These are phyloP conservation scores for Exophiala calicioides DNA, from an alignment of 2,329 filamentous ascomycete genomes.

Conservation along the genomic window DNA sequence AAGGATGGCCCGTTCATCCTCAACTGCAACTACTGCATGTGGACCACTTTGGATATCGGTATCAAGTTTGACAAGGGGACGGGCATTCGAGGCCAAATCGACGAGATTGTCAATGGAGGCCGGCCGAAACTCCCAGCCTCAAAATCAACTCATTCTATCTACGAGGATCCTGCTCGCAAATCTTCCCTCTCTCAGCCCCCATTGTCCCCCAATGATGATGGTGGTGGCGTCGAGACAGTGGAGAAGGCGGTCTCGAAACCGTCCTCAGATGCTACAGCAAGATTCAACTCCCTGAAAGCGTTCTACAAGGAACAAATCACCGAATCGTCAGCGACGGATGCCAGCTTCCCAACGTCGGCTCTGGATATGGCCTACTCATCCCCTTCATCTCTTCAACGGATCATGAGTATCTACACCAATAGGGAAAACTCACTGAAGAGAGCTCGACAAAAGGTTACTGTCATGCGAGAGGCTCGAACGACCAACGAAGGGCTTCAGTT, in stretches of 20 bases:
- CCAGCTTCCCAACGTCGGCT: conserved; percentile 51
- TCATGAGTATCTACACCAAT: conserved; percentile 84
- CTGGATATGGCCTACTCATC: conserved; percentile 59
- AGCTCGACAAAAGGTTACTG: conserved; percentile 64
- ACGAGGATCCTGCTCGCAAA: conserved; percentile 16
- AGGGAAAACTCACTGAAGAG: conserved; percentile 60
- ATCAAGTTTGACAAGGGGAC: conserved; percentile 88
- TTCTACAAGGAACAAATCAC: conserved; percentile 78
- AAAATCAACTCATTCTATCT: conserved; percentile 15
- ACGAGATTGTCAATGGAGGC: conserved; percentile 61
- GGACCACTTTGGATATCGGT: conserved; percentile 85
- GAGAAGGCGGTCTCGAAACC: conserved; percentile 39
- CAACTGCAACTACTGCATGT: conserved; percentile 86
- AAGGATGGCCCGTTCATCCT: conserved; percentile 70
- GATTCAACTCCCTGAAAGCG: conserved; percentile 71
- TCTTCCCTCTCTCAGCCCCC: conserved; percentile 24
- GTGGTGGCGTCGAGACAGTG: conserved; percentile 35
- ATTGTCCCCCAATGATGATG: conserved; percentile 25
- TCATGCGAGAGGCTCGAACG: conserved; percentile 78
- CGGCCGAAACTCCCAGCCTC: conserved; percentile 22
- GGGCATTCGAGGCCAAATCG: conserved; percentile 78
- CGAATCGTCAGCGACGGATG: conserved; percentile 55
- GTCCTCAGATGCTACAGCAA: conserved; percentile 63
- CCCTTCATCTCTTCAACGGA: conserved; percentile 77
- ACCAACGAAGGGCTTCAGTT: conserved; percentile 70